Percentiles rank a stretch among this genome's conserved stretches.
Evolutionary conservation across 352 stramenopile species (phyloP).

Genomic region (Phytophthora rubi): DNA sequence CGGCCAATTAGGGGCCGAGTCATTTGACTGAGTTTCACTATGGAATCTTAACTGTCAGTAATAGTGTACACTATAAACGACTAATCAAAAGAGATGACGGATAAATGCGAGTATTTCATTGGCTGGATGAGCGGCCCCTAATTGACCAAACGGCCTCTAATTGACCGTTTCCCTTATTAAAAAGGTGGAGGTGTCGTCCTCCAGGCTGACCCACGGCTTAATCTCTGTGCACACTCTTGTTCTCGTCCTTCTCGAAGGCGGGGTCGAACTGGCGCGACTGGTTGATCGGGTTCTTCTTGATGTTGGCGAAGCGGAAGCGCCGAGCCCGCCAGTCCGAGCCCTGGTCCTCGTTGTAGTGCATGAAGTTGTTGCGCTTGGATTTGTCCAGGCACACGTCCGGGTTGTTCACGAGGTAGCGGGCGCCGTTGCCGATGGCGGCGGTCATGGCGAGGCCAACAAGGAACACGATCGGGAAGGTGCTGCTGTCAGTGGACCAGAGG

Average conservation of each 20-base stretch:
- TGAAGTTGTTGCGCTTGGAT: slow-evolving; percentile 46
- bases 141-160: no score
- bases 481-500: slow-evolving; percentile 54
- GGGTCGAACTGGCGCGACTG: slow-evolving; percentile 63
- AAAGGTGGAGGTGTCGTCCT: not conserved
- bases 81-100: no score
- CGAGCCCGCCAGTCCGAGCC: slow-evolving; percentile 45
- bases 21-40: no score
- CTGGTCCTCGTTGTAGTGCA: slow-evolving; percentile 45
- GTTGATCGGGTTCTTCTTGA: slow-evolving; percentile 63
- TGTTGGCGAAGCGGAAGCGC: slow-evolving; percentile 58
- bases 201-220: not conserved
- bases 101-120: no score
- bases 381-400: slow-evolving; percentile 58
- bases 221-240: slow-evolving; percentile 36
- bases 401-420: slow-evolving; percentile 35
- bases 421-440: slow-evolving; percentile 24
- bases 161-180: no score
- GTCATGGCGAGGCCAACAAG: slow-evolving; percentile 21
- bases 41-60: no score
- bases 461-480: slow-evolving; percentile 46
- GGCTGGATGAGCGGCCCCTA: no score
- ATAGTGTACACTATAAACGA: no score
- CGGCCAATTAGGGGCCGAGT: no score
- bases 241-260: slow-evolving; percentile 56